Base-by-base conservation (phyloP, 1,139 yeast species). In the Diutina ranongensis region DNA sequence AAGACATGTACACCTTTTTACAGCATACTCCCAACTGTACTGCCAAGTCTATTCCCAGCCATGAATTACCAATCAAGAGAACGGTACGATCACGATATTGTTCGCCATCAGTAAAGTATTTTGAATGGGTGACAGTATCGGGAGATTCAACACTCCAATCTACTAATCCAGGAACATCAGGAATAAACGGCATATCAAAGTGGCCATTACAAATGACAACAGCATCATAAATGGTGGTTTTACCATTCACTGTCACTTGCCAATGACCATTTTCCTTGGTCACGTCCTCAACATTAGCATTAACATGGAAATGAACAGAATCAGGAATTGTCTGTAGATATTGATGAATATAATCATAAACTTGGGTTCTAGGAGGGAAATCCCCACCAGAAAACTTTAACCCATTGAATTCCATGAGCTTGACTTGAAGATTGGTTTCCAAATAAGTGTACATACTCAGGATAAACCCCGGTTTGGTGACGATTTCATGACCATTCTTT, bases 121-220 rank as follows among this genome's bases (percentile, higher is more conserved):
- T 79, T 16, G 88, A 70, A 59, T 84, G 94, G 19, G 67, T 56
- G 2, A 83, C 63, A 7, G 70, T 57, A 2, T 65, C 69, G 1
- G 83, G 80, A 49, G 60, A 65, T 27, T 60, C 57, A 9, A 52
- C 56, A 46, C 59, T 59, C 74, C 78, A 80, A 44, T 68, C 72
- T 3, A 65, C 60, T 45, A 82, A 58, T 0, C 88, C 88, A 0
- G 62, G 62, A 44, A 74, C 66, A 19, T 68, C 59, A 0, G 87
- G 87, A 34, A 77, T 58, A 51, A 54, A 72, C 0, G 87, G 85
- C 28, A 69, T 59, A 46, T 76, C 75, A 54, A 69, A 76, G 53
- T 75, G 76, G 4, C 87, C 87, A 3, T 73, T 61, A 68, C 82
- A 80, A 13, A 78, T 60, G 1, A 76, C 67, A 10, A 80, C 73